Percentiles rank a stretch among this genome's conserved stretches.
phyloP scores from a whole-genome alignment of 1,284 basidiomycete species.

The Marasmius oreades region DNA sequence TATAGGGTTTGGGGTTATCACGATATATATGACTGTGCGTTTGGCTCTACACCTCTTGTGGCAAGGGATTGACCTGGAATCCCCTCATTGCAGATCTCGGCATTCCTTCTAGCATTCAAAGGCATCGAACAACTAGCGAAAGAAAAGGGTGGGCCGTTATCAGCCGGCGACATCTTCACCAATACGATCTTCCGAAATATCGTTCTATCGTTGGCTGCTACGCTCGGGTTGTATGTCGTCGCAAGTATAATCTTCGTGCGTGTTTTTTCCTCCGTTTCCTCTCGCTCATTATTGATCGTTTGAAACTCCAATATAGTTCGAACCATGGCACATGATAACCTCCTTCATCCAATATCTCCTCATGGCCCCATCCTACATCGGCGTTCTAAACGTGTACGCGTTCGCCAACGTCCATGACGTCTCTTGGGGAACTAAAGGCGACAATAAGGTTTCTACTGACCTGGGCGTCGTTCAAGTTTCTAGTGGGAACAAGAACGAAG shows the following conservation, averaged over 20 bases:
- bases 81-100: conserved; percentile 51
- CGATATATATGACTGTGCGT: conserved; percentile 87
- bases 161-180: conserved; percentile 56
- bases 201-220: conserved; percentile 81
- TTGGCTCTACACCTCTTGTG: not conserved
- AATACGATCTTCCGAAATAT: conserved; percentile 85
- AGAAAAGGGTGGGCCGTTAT: conserved; percentile 38
- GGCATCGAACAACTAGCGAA: conserved; percentile 62
- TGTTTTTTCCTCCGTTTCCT: conserved; percentile 21
- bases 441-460: conserved; percentile 82
- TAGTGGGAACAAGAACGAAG: conserved; percentile 34
- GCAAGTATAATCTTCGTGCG: conserved; percentile 82
- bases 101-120: conserved; percentile 78
- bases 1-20: conserved; percentile 84
- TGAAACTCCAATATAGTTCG: conserved; percentile 46
- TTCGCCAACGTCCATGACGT: conserved; percentile 89
- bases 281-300: conserved; percentile 4
- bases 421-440: conserved; percentile 90
- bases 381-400: conserved; percentile 87
- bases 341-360: conserved; percentile 93
- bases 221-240: conserved; percentile 80
- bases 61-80: not conserved
- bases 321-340: conserved; percentile 92
- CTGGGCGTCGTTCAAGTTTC: conserved; percentile 69
- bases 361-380: conserved; percentile 90